Evolutionary conservation across 148 eudicot genomes (phyloP).

Genomic region (Vaccinium myrtillus): DNA sequence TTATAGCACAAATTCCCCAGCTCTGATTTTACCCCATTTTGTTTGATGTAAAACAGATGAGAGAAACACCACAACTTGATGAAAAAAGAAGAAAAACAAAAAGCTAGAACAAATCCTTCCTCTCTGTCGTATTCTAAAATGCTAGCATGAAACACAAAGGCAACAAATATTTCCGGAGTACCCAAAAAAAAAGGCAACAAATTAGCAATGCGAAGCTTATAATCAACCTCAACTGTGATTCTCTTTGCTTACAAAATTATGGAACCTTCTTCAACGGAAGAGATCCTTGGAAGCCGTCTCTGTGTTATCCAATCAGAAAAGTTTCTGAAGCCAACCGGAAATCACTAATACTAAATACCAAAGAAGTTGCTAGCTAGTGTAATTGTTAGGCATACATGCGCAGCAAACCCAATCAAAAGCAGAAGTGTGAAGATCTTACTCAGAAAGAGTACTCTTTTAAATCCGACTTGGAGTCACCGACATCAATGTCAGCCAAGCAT

Average conservation of each 20-base stretch:
- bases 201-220: no score
- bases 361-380: not conserved
- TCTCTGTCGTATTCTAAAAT: no score
- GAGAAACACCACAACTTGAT: no score
- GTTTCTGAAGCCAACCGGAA: not conserved
- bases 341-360: no score
- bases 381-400: not conserved
- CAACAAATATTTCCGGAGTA: no score
- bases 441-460: slow-evolving; percentile 73
- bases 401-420: not conserved
- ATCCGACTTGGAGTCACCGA: slow-evolving; percentile 59
- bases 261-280: not conserved
- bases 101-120: no score
- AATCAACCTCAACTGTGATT: not conserved
- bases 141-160: no score
- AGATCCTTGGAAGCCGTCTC: not conserved
- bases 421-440: not conserved
- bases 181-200: no score
- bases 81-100: no score
- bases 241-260: not conserved
- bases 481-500: slow-evolving; percentile 72
- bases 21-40: no score
- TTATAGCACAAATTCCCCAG: no score
- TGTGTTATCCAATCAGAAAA: not conserved
- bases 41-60: no score